Percentiles rank a stretch among this genome's conserved stretches.
Evolutionary conservation across 179 eudicot genomes (phyloP).

Genomic region (Drosera spatulata): DNA sequence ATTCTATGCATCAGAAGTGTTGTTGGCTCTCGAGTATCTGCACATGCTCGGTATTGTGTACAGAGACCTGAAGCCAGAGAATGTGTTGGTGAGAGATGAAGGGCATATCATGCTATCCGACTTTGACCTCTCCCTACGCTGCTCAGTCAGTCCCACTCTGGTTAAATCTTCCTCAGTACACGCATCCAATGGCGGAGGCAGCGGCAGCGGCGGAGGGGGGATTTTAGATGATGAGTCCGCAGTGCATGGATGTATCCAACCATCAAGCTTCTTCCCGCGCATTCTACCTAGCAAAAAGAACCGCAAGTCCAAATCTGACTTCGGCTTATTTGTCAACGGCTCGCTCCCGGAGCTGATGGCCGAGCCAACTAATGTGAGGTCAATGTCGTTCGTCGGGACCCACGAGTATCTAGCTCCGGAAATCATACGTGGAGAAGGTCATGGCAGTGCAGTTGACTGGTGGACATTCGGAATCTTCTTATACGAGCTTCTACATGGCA

Average conservation of each 20-base stretch:
- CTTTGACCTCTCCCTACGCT: constrained; percentile 59
- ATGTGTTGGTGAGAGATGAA: constrained; percentile 57
- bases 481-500: constrained; percentile 58
- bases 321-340: constrained; percentile 42
- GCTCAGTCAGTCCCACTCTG: constrained; percentile 57
- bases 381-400: constrained; percentile 74
- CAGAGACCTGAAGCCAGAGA: constrained; percentile 67
- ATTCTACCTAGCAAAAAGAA: constrained; percentile 46
- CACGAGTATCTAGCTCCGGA: constrained; percentile 77
- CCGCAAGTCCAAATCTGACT: constrained; percentile 58
- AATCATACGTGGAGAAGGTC: constrained; percentile 68
- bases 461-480: constrained; percentile 72
- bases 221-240: constrained; percentile 34
- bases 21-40: constrained; percentile 60
- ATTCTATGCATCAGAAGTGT: constrained; percentile 56
- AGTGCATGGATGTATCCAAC: constrained; percentile 32
- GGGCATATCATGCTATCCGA: constrained; percentile 77
- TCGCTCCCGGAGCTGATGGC: constrained; percentile 71
- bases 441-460: constrained; percentile 81
- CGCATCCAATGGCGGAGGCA: constrained; percentile 3
- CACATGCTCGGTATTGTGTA: constrained; percentile 71
- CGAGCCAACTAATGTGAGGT: constrained; percentile 61
- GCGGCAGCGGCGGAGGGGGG: constrained; percentile 5
- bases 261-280: constrained; percentile 48
- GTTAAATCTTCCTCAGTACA: constrained; percentile 45